Base-by-base conservation (phyloP, 441 rosid genomes). In the Raphanus hybrid region DNA sequence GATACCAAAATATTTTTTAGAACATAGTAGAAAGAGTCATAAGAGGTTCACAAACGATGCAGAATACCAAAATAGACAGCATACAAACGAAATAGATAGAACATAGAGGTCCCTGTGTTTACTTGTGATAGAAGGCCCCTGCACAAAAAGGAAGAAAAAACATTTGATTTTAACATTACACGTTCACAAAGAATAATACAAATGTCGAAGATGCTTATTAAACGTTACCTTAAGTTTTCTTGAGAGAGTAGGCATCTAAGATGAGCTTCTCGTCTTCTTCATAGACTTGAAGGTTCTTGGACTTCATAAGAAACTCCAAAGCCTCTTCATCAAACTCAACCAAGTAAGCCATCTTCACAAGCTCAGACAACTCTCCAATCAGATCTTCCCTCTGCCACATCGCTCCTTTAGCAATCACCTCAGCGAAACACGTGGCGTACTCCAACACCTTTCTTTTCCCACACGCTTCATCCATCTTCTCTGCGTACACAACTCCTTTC, bases 361-460 rank as follows among this genome's bases (percentile, higher is more conserved):
- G 81, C 84, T 86, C 90, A 1, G 89, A 60, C 1, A 92, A 84
- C 63, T 82, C 76, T 54, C 58, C 68, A 18, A 81, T 74, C 12
- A 80, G 71, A 80, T 88, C 88, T 75, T 92, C 91, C 60, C 81
- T 82, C 11, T 86, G 85, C 93, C 92, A 87, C 48, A 91, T 50
- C 29, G 90, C 78, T 63, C 93, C 96, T 62, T 84, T 76, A 1
- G 96, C 85, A 60, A 89, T 82, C 45, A 73, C 86, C 73, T 86
- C 81, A 16, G 90, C 80, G 26, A 89, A 92, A 64, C 75, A 70
- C 0, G 87, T 82, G 1, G 91, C 92, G 66, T 86, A 87, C 73
- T 88, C 87, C 60, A 89, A 79, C 12, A 71, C 77, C 78, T 67
- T 73, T 70, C 81, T 83, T 66, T 73, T 62, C 3, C 88, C 85